Conservation (phyloP, 2,329 filamentous ascomycete species). For the Tolypocladium capitatum region DNA sequence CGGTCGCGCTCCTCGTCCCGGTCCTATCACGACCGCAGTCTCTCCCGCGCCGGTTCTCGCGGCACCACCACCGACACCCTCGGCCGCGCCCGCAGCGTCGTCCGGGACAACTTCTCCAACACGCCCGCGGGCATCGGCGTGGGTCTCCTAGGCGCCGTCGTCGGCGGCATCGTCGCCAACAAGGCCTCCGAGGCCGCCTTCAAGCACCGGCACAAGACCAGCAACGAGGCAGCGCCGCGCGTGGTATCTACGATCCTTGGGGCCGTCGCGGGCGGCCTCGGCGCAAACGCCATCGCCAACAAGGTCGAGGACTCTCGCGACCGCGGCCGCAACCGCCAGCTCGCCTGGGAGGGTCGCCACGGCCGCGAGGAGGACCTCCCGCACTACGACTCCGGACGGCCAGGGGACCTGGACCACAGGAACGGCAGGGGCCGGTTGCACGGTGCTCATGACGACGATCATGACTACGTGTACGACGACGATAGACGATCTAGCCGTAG, state of each 20-base stretch:
- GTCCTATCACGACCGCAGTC: conserved; percentile 9
- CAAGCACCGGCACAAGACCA: conserved; percentile 15
- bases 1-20: conserved; percentile 12
- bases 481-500: conserved; percentile 11
- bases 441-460: conserved; percentile 11
- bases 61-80: conserved; percentile 17
- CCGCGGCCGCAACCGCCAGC: conserved; percentile 17
- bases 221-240: conserved; percentile 17
- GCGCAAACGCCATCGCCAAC: conserved; percentile 36
- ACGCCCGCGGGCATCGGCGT: conserved; percentile 35
- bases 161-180: conserved; percentile 39
- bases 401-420: conserved; percentile 4
- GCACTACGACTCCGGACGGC: conserved; percentile 11
- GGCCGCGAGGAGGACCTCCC: conserved; percentile 15
- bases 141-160: conserved; percentile 38
- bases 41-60: conserved; percentile 3
- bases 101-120: conserved; percentile 34
- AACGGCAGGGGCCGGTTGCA: conserved; percentile 9
- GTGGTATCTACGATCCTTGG: conserved; percentile 38
- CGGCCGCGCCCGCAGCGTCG: conserved; percentile 24
- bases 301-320: conserved; percentile 25
- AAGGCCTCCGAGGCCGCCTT: conserved; percentile 31
- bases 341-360: conserved; percentile 21
- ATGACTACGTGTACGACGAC: conserved; percentile 16
- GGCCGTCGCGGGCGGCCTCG: conserved; percentile 40